A percentile compares a stretch with the other conserved stretches of the same genome.
phyloP scores from a whole-genome alignment of 2,329 filamentous ascomycete species.

The Fusarium pseudocircinatum region DNA sequence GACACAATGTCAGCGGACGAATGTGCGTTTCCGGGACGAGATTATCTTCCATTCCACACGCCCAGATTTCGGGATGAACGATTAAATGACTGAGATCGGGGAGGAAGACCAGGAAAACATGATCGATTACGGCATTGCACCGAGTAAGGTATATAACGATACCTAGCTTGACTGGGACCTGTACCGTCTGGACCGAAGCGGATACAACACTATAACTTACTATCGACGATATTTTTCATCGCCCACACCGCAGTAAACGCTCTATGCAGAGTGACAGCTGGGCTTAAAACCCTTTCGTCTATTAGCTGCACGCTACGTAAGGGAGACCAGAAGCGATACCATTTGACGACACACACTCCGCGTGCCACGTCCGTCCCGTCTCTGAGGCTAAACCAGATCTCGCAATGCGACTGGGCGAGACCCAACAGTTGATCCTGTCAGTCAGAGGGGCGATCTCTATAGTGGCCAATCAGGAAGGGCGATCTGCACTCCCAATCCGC shows the following conservation, averaged over 20 bases:
- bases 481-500: not conserved
- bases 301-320: slow-evolving; percentile 7
- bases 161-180: not conserved
- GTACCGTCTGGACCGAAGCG: not conserved
- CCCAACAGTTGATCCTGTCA: slow-evolving; percentile 3
- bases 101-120: not conserved
- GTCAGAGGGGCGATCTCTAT: not conserved
- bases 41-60: slow-evolving; percentile 17
- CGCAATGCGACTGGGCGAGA: slow-evolving; percentile 12
- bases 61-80: not conserved
- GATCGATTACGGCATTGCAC: not conserved
- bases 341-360: not conserved
- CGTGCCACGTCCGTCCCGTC: slow-evolving; percentile 20
- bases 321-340: slow-evolving; percentile 19
- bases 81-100: not conserved
- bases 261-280: not conserved
- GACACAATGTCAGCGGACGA: slow-evolving; percentile 9
- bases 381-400: slow-evolving; percentile 1
- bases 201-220: not conserved
- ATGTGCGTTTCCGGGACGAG: slow-evolving; percentile 22
- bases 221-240: not conserved
- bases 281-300: not conserved
- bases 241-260: slow-evolving; percentile 5
- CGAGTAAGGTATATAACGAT: not conserved
- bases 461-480: not conserved